Evolutionary conservation across 179 eudicot species (phyloP), one percentile per base, ranked within the genome.

Genomic region (Amaranthus tricolor): DNA sequence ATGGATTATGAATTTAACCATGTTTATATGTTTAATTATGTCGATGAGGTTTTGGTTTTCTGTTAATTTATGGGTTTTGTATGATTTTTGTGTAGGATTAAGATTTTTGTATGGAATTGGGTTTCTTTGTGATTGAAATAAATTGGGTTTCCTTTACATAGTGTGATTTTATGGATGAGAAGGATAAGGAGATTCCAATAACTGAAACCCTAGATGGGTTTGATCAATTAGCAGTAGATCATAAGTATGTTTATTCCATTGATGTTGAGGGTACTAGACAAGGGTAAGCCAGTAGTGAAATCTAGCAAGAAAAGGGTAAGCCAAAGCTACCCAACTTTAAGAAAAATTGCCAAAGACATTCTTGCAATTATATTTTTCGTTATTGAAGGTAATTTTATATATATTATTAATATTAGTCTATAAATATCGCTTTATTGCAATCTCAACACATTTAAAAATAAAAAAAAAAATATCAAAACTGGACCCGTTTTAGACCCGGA

Each of bases 191-290:
- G 17, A 43, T 52, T 45, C 75, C 73, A 13, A 47, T 73, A 9
- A 48, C 62, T 13, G 58, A 81, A 73, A 62, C 78, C 74, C 55
- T 74, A 73, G 78, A 57, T 47, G 70, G 62, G 56, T 19, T 53
- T 74, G 47, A 72, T 71, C 59, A 66, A 66, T 51, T 71, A 13
- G 47, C 52, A 11, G 73, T 59, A 48, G n/a, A 11, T 49, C 54
- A 9, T 6, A 16, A 53, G 52, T 51, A 48, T 62, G 21, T 12
- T 10, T 24, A 24, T 31, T 62, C 66, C 11, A 7, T 24, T 0
- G 21, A 17, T 55, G 80, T 47, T 91, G 87, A 85, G 82, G 40
- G 40, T 31, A 55, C 80, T 70, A 20, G 77, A 77, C 57, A 50
- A 31, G 16, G 76, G 66, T 19, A 72, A 66, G 40, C 16, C 52